Conservation (phyloP, 169 alveolate genomes). For the Plasmodium vinckei region DNA sequence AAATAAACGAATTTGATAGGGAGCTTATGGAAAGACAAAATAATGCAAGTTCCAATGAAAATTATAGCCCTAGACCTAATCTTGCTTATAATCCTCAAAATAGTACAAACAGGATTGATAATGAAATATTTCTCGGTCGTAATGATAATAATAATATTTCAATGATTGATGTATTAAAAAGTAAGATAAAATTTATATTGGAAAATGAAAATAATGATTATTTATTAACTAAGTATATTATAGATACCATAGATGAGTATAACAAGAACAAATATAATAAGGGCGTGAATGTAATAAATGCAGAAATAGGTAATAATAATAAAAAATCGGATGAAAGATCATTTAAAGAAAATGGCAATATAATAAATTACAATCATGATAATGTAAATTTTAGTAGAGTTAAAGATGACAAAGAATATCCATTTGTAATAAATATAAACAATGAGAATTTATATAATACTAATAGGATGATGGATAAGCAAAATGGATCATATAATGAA, state of each 20-base stretch:
- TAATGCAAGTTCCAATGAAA: conserved; percentile 2
- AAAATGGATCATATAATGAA: background rate
- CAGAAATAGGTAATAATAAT: background rate
- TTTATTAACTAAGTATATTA: background rate
- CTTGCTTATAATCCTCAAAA: background rate
- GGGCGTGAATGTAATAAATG: background rate
- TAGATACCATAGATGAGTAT: background rate
- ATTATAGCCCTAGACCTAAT: background rate
- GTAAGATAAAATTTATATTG: background rate
- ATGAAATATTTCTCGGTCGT: background rate
- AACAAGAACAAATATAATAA: conserved; percentile 7
- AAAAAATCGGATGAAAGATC: background rate
- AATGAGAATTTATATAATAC: no score
- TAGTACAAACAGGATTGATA: background rate
- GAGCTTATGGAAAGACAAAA: conserved; percentile 8
- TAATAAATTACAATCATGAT: conserved; percentile 7
- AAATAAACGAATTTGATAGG: conserved; percentile 12
- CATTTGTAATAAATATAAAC: background rate
- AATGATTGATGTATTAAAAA: background rate
- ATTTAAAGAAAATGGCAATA: background rate
- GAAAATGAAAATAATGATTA: background rate
- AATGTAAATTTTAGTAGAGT: background rate
- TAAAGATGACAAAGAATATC: conserved; percentile 7
- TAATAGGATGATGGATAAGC: no score
- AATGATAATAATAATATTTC: background rate